phyloP scores from a whole-genome alignment of 1,139 yeast genomes.

The Suhomyces guaymorum region DNA sequence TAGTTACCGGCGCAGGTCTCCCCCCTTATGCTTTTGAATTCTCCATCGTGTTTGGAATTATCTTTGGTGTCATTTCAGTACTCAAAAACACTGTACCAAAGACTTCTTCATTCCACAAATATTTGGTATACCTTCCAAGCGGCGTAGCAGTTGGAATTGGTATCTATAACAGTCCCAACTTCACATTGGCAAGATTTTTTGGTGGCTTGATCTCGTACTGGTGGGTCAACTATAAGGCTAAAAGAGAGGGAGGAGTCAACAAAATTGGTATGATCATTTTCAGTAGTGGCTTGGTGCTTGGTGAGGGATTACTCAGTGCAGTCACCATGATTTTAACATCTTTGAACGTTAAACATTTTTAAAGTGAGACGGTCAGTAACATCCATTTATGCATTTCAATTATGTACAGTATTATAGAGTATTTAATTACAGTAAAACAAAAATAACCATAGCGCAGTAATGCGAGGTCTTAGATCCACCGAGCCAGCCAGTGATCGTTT shows the following conservation, averaged over 20 bases:
- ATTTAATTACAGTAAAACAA: too few relatives aligned
- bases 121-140: slow-evolving; percentile 69
- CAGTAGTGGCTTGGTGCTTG: slow-evolving; percentile 88
- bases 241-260: slow-evolving; percentile 30
- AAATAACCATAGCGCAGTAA: too few relatives aligned
- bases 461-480: too few relatives aligned
- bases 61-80: slow-evolving; percentile 72
- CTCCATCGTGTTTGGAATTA: slow-evolving; percentile 61
- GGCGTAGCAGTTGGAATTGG: slow-evolving; percentile 99
- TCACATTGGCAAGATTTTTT: slow-evolving; percentile 86
- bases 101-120: slow-evolving; percentile 38
- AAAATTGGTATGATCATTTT: slow-evolving; percentile 77
- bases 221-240: slow-evolving; percentile 48
- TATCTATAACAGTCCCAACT: slow-evolving; percentile 88
- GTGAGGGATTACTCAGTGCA: slow-evolving; percentile 89
- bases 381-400: not conserved
- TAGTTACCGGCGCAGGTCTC: slow-evolving; percentile 87
- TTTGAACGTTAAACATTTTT: slow-evolving; percentile 50
- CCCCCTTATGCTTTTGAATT: slow-evolving; percentile 76
- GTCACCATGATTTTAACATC: slow-evolving; percentile 77
- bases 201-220: slow-evolving; percentile 78
- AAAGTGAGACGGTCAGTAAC: too few relatives aligned
- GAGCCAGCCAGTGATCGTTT: too few relatives aligned
- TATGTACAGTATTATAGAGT: too few relatives aligned
- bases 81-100: slow-evolving; percentile 55